phyloP scores from a whole-genome alignment of 768 basidiomycete species.

The Hygrocybe coccinea region DNA sequence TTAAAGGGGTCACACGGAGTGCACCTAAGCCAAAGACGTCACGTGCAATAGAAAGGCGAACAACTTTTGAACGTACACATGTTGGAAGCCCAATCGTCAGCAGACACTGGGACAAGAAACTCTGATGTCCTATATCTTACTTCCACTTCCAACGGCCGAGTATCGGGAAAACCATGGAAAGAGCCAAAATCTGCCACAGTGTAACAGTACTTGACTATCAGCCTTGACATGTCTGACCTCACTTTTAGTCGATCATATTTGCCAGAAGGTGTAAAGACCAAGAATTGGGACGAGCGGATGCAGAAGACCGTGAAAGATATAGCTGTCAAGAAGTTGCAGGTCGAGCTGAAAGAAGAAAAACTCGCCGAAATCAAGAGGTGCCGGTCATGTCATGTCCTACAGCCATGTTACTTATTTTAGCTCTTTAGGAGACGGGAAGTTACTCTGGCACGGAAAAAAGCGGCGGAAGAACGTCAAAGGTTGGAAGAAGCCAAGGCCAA shows the following conservation, averaged over 20 bases:
- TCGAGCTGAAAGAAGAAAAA: slow-evolving; percentile 74
- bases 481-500: slow-evolving; percentile 63
- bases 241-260: slow-evolving; percentile 60
- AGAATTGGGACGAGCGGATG: slow-evolving; percentile 65
- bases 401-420: not conserved
- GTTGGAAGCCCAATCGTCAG: no score
- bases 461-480: slow-evolving; percentile 65
- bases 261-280: slow-evolving; percentile 59
- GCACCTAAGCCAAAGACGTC: no score
- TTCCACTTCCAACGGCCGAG: slow-evolving; percentile 59
- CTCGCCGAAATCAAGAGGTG: slow-evolving; percentile 60
- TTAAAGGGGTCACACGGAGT: no score
- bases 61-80: no score
- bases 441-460: slow-evolving; percentile 65
- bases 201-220: slow-evolving; percentile 30
- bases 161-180: slow-evolving; percentile 72
- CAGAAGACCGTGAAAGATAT: slow-evolving; percentile 57
- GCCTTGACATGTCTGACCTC: slow-evolving; percentile 8
- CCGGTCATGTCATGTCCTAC: slow-evolving; percentile 10
- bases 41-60: no score
- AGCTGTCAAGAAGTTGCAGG: slow-evolving; percentile 69
- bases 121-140: slow-evolving; percentile 28
- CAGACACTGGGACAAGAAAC: no score
- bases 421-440: slow-evolving; percentile 56
- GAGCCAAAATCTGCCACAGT: slow-evolving; percentile 43